Conservation (phyloP, 495 filamentous ascomycete species). For the Neohortaea acidophila region DNA sequence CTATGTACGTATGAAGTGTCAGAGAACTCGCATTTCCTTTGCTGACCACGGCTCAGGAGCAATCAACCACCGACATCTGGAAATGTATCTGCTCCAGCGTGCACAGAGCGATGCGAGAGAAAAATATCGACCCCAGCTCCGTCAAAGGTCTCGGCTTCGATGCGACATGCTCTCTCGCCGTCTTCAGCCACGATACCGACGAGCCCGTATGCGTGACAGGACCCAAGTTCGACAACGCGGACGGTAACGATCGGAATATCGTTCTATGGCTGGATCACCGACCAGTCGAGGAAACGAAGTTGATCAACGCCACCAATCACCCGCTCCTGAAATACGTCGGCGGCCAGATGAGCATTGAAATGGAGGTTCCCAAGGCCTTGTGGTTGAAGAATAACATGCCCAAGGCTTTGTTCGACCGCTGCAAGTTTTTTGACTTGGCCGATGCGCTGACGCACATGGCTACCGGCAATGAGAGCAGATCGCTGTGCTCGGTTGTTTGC, state of each 20-base stretch:
- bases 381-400: slow-evolving; percentile 99
- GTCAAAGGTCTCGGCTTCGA: slow-evolving; percentile 91
- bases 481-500: slow-evolving; percentile 85
- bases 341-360: slow-evolving; percentile 94
- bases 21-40: background rate
- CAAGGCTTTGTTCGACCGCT: slow-evolving; percentile 69
- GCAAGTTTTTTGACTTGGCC: slow-evolving; percentile 89
- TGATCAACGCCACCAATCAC: slow-evolving; percentile 85
- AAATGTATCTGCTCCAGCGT: slow-evolving; percentile 72
- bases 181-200: slow-evolving; percentile 77
- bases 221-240: slow-evolving; percentile 58
- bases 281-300: slow-evolving; percentile 70
- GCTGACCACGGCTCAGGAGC: slow-evolving; percentile 45
- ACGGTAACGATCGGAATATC: slow-evolving; percentile 69
- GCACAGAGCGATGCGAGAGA: slow-evolving; percentile 57
- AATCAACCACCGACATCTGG: slow-evolving; percentile 97
- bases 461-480: slow-evolving; percentile 82
- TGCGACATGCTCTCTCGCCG: slow-evolving; percentile 86
- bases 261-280: slow-evolving; percentile 90
- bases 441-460: slow-evolving; percentile 93
- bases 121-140: slow-evolving; percentile 53
- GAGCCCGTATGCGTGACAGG: slow-evolving; percentile 79
- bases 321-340: slow-evolving; percentile 91
- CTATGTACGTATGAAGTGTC: slow-evolving; percentile 51
- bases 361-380: slow-evolving; percentile 95